Evolutionary conservation across 345 rosid genomes (phyloP), one percentile per base, ranked within the genome.

Genomic region (Combretum micranthum): DNA sequence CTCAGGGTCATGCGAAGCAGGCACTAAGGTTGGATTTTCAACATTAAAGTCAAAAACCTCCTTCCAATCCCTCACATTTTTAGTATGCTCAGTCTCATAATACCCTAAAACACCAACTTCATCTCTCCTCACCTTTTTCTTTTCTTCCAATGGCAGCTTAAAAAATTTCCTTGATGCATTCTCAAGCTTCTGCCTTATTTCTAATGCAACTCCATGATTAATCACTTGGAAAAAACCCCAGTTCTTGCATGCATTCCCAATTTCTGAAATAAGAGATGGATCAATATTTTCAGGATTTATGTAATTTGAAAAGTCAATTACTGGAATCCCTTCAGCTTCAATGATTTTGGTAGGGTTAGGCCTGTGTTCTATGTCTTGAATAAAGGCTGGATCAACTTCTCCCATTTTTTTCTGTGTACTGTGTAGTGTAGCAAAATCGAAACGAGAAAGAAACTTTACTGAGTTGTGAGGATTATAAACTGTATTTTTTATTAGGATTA

Each of bases 41-140:
- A 57, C 50, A 15, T 22, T 50, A 26, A 64, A 56, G 60, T 79
- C 84, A 60, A 72, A 72, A n/a, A 79, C 76, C 47, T 79, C 83
- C 60, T 72, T 79, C 84, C 84, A 76, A 44, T 79, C 84, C 64
- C 84, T 68, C 46, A 76, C 81, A 55, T 79, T 79, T 66, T 79
- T 79, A 22, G 80, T 75, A 46, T 70, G 72, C 63, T 79, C 83
- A 10, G 39, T 21, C 1, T 79, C 80, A 23, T 81, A 69, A 61
- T 83, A 86, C 46, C 90, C 90, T 44, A 79, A 62, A 3, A 75
- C 70, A 25, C 64, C 65, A 62, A 53, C 53, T 50, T 79, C 85
- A 21, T 79, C 87, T 70, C 85, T 71, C 64, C 76, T 74, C 51
- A 70, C 80, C 62, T 79, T 76, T 57, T 59, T 64, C 60, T 81